Base-by-base conservation (phyloP, 2,329 filamentous ascomycete species). In the Alternaria gaisen region DNA sequence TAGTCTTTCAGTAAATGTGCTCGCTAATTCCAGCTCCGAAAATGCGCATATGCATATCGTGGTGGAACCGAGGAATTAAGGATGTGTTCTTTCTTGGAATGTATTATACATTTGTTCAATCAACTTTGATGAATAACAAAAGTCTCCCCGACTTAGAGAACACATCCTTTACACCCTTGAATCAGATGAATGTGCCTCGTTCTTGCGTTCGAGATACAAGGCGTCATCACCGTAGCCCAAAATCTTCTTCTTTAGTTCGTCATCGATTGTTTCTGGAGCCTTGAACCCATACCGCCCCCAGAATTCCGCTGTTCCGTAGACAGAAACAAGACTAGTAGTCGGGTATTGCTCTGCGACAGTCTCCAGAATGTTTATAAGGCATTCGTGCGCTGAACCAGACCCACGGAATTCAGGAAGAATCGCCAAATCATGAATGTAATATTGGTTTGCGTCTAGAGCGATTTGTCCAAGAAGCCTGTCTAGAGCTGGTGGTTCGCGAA, bases 381-480 rank as follows among this genome's bases (percentile, higher is more conserved):
- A 36, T 16, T 44, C 26, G 3, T 48, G 50, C 34, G 61, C 61
- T 11, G 46, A 32, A 2, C 68, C 66, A 14, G 28, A 18, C 3
- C 68, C 63, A 12, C 58, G 60, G n/a, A 36, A 34, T 11, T 40
- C 52, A 6, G 64, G 58, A 2, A 70, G 26, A n/a, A 70, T 66
- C 4, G 66, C 66, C 2, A 70, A 26, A 44, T 70, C 68, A 40
- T 70, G 68, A 36, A 70, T 61, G 26, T 67, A 70, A 22, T 67
- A 70, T 43, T 69, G 66, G 16, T 67, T 57, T 14, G 64, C 56
- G 28, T 61, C 48, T 4, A 22, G 7, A 53, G 22, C 47, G 48
- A 20, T 6, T 36, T 36, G 12, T 16, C 32, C 32, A 14, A 36
- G 32, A 1, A 36, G 32, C 32, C 14, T 14, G 14, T 36, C 32